These are phyloP conservation scores for Perkinsus olseni DNA, from an alignment of 169 alveolate genomes.

Conservation along the genomic window DNA sequence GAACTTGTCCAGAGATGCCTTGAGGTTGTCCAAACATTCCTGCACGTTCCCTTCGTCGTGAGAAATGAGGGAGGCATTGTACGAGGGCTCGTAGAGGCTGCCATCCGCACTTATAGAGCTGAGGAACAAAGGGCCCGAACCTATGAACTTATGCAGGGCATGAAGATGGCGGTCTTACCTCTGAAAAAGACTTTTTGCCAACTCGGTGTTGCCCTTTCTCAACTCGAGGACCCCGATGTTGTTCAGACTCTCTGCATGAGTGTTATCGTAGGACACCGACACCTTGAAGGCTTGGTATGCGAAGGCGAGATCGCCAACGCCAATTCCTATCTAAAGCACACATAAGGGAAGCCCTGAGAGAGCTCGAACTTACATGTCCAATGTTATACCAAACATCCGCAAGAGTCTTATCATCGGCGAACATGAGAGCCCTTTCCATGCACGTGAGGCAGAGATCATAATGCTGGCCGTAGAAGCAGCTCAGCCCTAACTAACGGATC, in stretches of 20 bases:
- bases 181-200: neutral
- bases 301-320: constrained; percentile 72
- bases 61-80: constrained; percentile 60
- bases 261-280: constrained; percentile 58
- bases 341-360: neutral
- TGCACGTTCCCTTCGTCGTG: constrained; percentile 64
- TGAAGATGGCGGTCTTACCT: constrained; percentile 40
- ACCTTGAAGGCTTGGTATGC: constrained; percentile 65
- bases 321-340: constrained; percentile 61
- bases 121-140: constrained; percentile 15
- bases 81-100: constrained; percentile 70
- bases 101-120: constrained; percentile 46
- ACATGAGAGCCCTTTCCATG: constrained; percentile 67
- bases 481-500: constrained; percentile 32
- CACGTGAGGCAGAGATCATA: constrained; percentile 74
- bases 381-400: constrained; percentile 75
- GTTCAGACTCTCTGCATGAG: constrained; percentile 71
- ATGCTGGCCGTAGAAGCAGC: constrained; percentile 65
- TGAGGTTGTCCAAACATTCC: constrained; percentile 59
- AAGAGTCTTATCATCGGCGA: constrained; percentile 63
- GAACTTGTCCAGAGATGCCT: constrained; percentile 56
- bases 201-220: constrained; percentile 41
- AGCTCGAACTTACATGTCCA: neutral
- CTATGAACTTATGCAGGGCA: neutral
- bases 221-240: constrained; percentile 76